Evolutionary conservation across 2,329 filamentous ascomycete genomes (phyloP).

Genomic region (Lachnellula cervina): DNA sequence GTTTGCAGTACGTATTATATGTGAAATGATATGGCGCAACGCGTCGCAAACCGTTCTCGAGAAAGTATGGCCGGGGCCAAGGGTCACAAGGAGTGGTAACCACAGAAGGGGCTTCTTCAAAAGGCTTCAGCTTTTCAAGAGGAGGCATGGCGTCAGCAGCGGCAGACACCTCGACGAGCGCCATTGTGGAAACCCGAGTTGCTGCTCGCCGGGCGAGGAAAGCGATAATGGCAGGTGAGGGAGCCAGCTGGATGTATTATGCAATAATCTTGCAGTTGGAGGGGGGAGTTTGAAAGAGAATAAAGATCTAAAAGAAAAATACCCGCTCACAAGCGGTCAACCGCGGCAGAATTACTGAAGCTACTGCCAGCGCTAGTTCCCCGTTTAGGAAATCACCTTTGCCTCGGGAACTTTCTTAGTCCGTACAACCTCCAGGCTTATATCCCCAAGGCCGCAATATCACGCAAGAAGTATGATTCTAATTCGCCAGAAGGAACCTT

Average conservation of each 20-base stretch:
- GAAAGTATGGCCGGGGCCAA: slow-evolving; percentile 66
- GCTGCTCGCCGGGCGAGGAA: slow-evolving; percentile 46
- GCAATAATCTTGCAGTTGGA: neutral
- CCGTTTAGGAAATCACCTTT: neutral
- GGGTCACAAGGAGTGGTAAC: slow-evolving; percentile 51
- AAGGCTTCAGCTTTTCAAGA: slow-evolving; percentile 34
- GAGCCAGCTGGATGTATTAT: slow-evolving; percentile 36
- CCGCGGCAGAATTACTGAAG: neutral
- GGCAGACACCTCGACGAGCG: slow-evolving; percentile 32
- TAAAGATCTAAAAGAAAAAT: neutral
- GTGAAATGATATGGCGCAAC: slow-evolving; percentile 87
- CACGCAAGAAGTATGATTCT: no score
- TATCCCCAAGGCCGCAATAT: no score
- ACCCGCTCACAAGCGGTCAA: neutral
- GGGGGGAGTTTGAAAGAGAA: neutral
- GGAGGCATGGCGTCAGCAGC: slow-evolving; percentile 29
- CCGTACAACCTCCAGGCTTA: no score
- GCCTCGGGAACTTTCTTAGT: neutral
- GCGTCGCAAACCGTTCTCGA: slow-evolving; percentile 77
- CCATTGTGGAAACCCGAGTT: slow-evolving; percentile 38
- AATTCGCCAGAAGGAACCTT: no score
- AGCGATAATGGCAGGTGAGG: slow-evolving; percentile 47
- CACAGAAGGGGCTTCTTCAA: slow-evolving; percentile 41
- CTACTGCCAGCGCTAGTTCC: neutral
- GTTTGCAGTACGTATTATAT: slow-evolving; percentile 92